These are phyloP conservation scores for Leccinum barrowsii DNA, from an alignment of 768 basidiomycete species.

Conservation along the genomic window DNA sequence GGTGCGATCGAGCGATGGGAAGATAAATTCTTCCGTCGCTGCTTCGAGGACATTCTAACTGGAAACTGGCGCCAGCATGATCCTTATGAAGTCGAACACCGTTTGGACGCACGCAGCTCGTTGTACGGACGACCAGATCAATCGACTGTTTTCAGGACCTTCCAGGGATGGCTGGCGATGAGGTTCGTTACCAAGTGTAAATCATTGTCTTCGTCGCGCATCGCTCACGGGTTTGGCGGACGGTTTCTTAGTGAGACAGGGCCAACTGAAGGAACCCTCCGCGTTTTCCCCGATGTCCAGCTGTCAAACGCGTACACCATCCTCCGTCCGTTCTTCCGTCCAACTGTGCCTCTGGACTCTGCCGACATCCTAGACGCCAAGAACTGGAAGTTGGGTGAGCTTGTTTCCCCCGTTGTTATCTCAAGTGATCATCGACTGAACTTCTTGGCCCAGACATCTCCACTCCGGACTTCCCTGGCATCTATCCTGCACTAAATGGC, in stretches of 20 bases:
- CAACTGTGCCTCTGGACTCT: conserved; percentile 38
- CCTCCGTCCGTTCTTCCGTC: conserved; percentile 73
- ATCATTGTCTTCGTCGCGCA: not conserved
- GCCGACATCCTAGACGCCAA: conserved; percentile 44
- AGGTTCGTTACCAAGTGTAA: conserved; percentile 37
- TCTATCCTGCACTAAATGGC: conserved; percentile 16
- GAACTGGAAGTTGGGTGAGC: conserved; percentile 50
- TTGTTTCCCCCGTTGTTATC: conserved; percentile 17
- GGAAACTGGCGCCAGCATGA: conserved; percentile 66
- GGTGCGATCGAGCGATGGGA: conserved; percentile 77
- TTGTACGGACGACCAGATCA: conserved; percentile 58
- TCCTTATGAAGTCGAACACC: conserved; percentile 58
- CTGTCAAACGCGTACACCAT: conserved; percentile 71
- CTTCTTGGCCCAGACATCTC: conserved; percentile 37
- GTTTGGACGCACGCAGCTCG: conserved; percentile 58
- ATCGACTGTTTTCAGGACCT: conserved; percentile 55
- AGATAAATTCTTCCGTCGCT: conserved; percentile 53
- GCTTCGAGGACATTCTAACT: conserved; percentile 57
- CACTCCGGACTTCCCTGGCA: conserved; percentile 51
- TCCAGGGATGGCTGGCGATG: conserved; percentile 77
- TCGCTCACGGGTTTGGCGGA: not conserved
- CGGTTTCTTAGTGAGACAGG: conserved; percentile 49
- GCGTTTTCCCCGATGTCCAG: conserved; percentile 62
- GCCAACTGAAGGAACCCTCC: conserved; percentile 68
- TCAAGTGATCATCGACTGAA: conserved; percentile 15